phyloP scores from a whole-genome alignment of 129 eudicot genomes.

The Centella asiatica region DNA sequence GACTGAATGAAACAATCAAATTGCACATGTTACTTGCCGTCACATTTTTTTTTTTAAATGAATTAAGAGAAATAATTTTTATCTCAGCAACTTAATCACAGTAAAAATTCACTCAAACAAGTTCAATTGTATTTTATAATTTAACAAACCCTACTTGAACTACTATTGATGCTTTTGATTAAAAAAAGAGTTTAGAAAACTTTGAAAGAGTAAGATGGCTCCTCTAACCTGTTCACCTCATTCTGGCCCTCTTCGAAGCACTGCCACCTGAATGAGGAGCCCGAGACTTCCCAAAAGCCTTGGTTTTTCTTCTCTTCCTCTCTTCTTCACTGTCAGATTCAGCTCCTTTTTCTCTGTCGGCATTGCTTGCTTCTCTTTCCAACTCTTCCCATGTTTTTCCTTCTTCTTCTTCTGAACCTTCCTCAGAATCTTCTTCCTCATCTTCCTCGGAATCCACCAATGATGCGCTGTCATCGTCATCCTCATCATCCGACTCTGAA shows the following conservation, averaged over 20 bases:
- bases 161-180: too few relatives aligned
- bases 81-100: too few relatives aligned
- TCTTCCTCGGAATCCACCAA: conserved; percentile 56
- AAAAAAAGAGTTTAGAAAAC: background rate
- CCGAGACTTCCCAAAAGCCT: conserved; percentile 42
- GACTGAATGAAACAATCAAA: too few relatives aligned
- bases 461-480: conserved; percentile 37
- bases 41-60: too few relatives aligned
- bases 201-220: background rate
- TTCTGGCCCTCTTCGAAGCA: conserved; percentile 23
- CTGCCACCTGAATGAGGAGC: conserved; percentile 22
- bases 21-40: too few relatives aligned
- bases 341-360: conserved; percentile 44
- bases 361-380: conserved; percentile 57
- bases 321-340: conserved; percentile 60
- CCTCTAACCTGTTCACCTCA: conserved; percentile 11
- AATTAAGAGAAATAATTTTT: too few relatives aligned
- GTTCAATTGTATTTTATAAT: too few relatives aligned
- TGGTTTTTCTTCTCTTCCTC: conserved; percentile 38
- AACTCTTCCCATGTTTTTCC: conserved; percentile 65
- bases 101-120: too few relatives aligned
- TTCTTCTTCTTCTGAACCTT: conserved; percentile 39
- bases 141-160: too few relatives aligned
- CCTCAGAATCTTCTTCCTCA: conserved; percentile 48
- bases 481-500: conserved; percentile 57